Conservation (phyloP, 2,329 filamentous ascomycete genomes). For the Monilinia fructicola region DNA sequence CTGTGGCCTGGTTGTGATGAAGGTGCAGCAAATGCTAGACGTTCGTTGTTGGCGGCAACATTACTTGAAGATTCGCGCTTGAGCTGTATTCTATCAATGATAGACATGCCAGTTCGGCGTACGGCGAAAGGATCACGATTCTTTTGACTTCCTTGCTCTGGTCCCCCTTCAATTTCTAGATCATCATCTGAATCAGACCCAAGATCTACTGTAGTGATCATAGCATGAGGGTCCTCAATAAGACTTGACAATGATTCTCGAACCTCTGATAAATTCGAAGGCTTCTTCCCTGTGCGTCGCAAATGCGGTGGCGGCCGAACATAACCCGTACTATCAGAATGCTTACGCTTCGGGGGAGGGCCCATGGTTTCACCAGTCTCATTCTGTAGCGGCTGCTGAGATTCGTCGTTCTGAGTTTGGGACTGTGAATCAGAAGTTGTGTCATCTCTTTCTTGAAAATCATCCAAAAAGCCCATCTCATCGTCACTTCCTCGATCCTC, state of each 20-base stretch:
- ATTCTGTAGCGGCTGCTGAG: constrained; percentile 49
- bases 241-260: constrained; percentile 80
- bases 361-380: constrained; percentile 45
- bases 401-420: constrained; percentile 42
- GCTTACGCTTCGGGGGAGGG: constrained; percentile 44
- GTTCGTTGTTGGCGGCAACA: constrained; percentile 40
- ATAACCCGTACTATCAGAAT: constrained; percentile 44
- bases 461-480: constrained; percentile 71
- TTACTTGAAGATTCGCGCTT: constrained; percentile 55
- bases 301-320: constrained; percentile 57
- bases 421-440: constrained; percentile 43
- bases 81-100: constrained; percentile 73
- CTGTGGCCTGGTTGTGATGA: constrained; percentile 54
- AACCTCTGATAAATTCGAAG: constrained; percentile 75
- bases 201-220: constrained; percentile 48
- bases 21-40: constrained; percentile 57
- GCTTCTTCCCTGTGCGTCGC: constrained; percentile 65
- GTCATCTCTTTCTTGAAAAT: constrained; percentile 47
- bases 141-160: constrained; percentile 44
- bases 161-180: constrained; percentile 50
- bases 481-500: constrained; percentile 78
- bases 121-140: constrained; percentile 40
- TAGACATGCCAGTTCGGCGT: constrained; percentile 45
- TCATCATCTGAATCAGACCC: constrained; percentile 56
- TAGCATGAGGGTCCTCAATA: constrained; percentile 65